Base-by-base conservation (phyloP, 2,329 filamentous ascomycete genomes). In the Diaporthe nobilis region DNA sequence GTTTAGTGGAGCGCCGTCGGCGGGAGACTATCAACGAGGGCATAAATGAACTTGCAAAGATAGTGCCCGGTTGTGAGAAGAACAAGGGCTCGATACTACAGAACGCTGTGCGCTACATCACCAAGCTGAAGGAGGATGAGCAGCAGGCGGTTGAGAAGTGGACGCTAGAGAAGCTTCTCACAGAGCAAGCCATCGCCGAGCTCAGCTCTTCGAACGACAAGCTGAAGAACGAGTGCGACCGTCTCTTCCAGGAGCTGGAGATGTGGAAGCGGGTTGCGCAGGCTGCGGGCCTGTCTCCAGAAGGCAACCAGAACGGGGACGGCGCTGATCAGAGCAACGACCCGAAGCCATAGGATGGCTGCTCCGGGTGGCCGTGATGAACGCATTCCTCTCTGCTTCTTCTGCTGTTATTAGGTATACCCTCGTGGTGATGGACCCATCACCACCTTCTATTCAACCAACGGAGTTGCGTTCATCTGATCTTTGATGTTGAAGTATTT, bases 11-110 rank as follows among this genome's bases (percentile, higher is more conserved):
- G 86, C 95, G 97, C 77, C 95, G 97, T 76, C 95, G 97, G 60
- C 94, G 97, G 78, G 97, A 99, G 85, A 98, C 97, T 0, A 99
- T 99, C 84, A 99, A 99, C 79, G 97, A 99, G 85, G 97, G 97
- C 68, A 99, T 99, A 80, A 98, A 98, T 82, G 97, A 98, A 85
- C 91, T 99, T 42, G 95, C 96, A 79, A 98, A 98, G 87, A 98
- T 99, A 79, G 97, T 99, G 0, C 97, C 97, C 0, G 95, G 95
- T 20, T 98, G 96, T 81, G 97, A 99, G 85, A 99, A 98, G 89
- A 98, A 99, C 88, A 99, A 99, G 86, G 97, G 97, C 0, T 97
- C 95, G 3, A 98, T 99, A 78, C 88, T 99, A 51, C 94, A 97
- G 82, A 94, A 96, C 47, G 95, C 97, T 0, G 96, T 98, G 13